Conservation (phyloP, 1,284 basidiomycete genomes). For the Paramarasmius palmivorus region DNA sequence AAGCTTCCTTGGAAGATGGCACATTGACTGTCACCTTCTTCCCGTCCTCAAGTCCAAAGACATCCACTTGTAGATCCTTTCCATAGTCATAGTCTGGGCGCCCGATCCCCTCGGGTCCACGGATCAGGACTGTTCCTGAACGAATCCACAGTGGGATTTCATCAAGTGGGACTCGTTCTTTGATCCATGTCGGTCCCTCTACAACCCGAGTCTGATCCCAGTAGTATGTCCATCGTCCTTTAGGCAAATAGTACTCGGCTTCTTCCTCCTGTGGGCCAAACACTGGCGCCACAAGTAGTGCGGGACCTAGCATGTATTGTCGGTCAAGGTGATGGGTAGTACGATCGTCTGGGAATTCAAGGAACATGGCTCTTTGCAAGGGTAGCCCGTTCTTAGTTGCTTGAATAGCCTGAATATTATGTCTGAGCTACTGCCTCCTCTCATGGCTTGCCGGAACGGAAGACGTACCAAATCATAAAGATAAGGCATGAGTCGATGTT, state of each 20-base stretch:
- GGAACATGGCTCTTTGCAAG: conserved; percentile 70
- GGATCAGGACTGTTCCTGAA: conserved; percentile 52
- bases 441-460: background rate
- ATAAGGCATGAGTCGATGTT: conserved; percentile 76
- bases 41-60: conserved; percentile 53
- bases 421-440: conserved; percentile 2
- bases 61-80: conserved; percentile 48
- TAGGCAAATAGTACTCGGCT: conserved; percentile 69
- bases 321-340: conserved; percentile 66
- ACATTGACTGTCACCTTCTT: conserved; percentile 42
- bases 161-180: conserved; percentile 54
- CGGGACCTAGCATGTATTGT: conserved; percentile 72
- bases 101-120: conserved; percentile 55
- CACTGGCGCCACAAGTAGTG: conserved; percentile 73
- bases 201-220: conserved; percentile 50
- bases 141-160: conserved; percentile 71
- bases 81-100: conserved; percentile 68
- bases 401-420: conserved; percentile 70
- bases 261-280: conserved; percentile 60
- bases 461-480: conserved; percentile 59
- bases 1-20: conserved; percentile 39
- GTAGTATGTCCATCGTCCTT: conserved; percentile 69
- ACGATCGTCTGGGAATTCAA: conserved; percentile 70
- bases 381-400: conserved; percentile 61
- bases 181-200: conserved; percentile 56